Evolutionary conservation across 106 monocot species (phyloP).

Genomic region (Phalaenopsis equestris): DNA sequence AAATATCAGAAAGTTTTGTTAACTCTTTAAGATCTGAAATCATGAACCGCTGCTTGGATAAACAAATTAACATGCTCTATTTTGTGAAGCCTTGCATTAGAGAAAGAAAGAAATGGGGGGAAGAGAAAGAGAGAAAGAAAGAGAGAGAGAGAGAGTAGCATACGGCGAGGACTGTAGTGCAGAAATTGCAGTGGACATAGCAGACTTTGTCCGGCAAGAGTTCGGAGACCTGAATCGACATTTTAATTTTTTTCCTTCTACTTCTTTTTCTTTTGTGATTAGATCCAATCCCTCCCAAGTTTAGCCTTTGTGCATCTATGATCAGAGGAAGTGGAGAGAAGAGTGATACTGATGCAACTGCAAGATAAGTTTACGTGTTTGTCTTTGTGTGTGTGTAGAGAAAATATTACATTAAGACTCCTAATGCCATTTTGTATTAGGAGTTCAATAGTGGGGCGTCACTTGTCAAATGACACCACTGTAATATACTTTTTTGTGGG

Average conservation of each 20-base stretch:
- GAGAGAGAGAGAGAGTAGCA: neutral
- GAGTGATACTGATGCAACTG: neutral
- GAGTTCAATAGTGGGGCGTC: too few species aligned
- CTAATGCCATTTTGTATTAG: too few species aligned
- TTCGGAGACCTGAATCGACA: neutral
- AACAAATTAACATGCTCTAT: too few species aligned
- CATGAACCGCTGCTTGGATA: too few species aligned
- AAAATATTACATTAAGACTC: too few species aligned
- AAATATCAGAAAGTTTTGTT: too few species aligned
- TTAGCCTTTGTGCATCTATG: neutral
- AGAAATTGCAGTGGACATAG: conserved; percentile 75
- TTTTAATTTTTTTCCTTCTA: neutral
- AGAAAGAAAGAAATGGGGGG: too few species aligned
- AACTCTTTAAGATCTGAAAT: too few species aligned
- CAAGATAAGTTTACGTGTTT: neutral
- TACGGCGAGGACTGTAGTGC: conserved; percentile 72
- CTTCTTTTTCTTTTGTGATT: neutral
- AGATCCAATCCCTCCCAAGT: neutral
- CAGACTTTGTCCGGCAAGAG: conserved; percentile 35
- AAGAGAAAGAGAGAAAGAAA: conserved; percentile 2
- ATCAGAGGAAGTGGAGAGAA: neutral
- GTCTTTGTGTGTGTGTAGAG: too few species aligned
- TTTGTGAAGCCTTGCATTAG: too few species aligned
- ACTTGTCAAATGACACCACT: too few species aligned
- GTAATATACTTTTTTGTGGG: too few species aligned